Evolutionary conservation across 2,329 filamentous ascomycete species (phyloP).

Genomic region (Neofusicoccum parvum): DNA sequence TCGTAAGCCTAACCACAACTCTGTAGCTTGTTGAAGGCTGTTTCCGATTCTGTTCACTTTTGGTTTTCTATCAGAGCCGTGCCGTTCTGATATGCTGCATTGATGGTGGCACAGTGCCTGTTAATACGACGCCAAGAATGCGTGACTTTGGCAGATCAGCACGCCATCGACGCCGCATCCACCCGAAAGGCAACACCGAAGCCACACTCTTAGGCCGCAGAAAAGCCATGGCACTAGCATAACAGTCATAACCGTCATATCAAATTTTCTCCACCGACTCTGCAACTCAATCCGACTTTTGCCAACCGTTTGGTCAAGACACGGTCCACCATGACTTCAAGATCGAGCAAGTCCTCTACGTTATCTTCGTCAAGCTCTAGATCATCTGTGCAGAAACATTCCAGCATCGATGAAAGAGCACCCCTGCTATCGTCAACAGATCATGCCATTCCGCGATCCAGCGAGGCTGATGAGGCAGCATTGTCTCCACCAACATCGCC

Average conservation of each 20-base stretch:
- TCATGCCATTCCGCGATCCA: background rate
- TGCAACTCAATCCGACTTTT: no score
- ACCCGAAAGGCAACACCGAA: background rate
- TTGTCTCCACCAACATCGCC: background rate
- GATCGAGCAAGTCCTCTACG: background rate
- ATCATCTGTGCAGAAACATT: background rate
- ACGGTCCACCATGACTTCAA: background rate
- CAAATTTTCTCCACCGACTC: background rate
- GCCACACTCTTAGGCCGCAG: no score
- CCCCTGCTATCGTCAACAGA: background rate
- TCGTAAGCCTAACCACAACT: no score
- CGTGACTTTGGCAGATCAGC: background rate
- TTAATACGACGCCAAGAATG: background rate
- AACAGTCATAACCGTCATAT: background rate
- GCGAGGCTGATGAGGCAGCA: background rate
- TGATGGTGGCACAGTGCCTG: no score
- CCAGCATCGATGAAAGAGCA: background rate
- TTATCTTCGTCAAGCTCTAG: background rate
- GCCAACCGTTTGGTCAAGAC: background rate
- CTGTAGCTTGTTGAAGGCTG: no score
- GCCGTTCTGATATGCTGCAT: no score
- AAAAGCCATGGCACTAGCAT: background rate
- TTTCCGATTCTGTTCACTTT: no score
- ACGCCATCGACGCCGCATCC: slow-evolving; percentile 8
- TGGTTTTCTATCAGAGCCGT: no score